Base-by-base conservation (phyloP, 1,139 yeast species). In the Lodderomyces metapsilosis region DNA sequence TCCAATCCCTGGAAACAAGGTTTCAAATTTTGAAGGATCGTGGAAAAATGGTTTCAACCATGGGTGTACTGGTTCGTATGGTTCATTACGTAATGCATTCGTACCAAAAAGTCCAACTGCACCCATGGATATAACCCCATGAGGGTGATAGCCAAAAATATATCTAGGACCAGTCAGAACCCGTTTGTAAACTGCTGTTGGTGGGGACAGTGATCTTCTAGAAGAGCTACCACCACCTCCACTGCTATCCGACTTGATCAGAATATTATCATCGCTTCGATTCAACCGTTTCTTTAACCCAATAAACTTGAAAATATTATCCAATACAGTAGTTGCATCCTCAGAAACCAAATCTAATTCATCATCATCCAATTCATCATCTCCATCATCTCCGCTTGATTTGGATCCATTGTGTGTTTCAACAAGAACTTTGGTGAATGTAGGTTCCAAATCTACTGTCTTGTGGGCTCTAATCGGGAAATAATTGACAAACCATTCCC, bases 91-190 rank as follows among this genome's bases (percentile, higher is more conserved):
- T 24, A 72, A 49, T 10, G 91, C 94, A 51, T 91, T 91, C 8
- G 95, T 86, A 0, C 84, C 92, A 54, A 92, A 73, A 0, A 83
- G 83, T 4, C 96, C 96, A 61, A 92, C 81, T 0, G 85, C 94
- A 1, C 98, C 97, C 78, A 91, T 76, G 0, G 96, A 88, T 21
- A 91, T 89, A 9, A 92, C 91, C 0, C 99, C 98, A 59, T 92
- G 98, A 0, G 99, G 98, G 61, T 91, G 98, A 57, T 88, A 86
- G 0, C 97, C 96, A 62, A 92, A 91, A 1, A 92, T 80, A 59
- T 92, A 92, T 36, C 85, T 71, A 1, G 94, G 89, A 0, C 92
- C 94, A 1, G 80, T 69, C n/a, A 68, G 57, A 2, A 71, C 65
- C 30, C 59, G 62, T 33, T 59, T 64, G 25, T 50, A 54, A 1